Conservation (phyloP, 768 basidiomycete genomes). For the Lactarius deliciosus region DNA sequence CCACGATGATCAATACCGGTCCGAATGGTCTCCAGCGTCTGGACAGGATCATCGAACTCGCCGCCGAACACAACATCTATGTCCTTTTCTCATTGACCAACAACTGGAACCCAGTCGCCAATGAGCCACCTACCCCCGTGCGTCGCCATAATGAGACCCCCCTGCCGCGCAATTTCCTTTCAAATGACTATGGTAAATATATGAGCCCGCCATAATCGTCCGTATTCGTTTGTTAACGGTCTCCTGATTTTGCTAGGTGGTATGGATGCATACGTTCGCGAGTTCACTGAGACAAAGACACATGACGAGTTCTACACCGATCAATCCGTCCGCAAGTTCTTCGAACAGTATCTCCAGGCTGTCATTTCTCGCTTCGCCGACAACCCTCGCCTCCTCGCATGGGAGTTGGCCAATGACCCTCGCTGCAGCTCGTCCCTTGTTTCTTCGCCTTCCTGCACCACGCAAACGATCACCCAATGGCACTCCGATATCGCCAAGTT, state of each 20-base stretch:
- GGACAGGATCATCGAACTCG: slow-evolving; percentile 55
- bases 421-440: slow-evolving; percentile 26
- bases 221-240: background rate
- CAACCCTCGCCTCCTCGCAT: slow-evolving; percentile 21
- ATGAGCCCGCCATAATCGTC: background rate
- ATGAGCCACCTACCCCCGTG: background rate
- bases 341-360: slow-evolving; percentile 20
- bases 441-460: slow-evolving; percentile 31
- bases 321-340: slow-evolving; percentile 32
- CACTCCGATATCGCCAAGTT: slow-evolving; percentile 35
- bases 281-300: slow-evolving; percentile 33
- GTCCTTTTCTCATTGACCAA: slow-evolving; percentile 27
- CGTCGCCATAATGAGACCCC: slow-evolving; percentile 15
- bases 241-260: slow-evolving; percentile 35
- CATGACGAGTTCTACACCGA: slow-evolving; percentile 44
- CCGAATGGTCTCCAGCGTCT: slow-evolving; percentile 62
- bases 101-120: slow-evolving; percentile 28
- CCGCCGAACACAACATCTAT: slow-evolving; percentile 53
- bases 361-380: slow-evolving; percentile 25
- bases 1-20: slow-evolving; percentile 54
- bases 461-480: slow-evolving; percentile 36
- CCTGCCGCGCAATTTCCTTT: slow-evolving; percentile 35
- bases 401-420: slow-evolving; percentile 31
- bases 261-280: slow-evolving; percentile 41
- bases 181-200: slow-evolving; percentile 35